Conservation (phyloP, 306 rosid genomes). For the Canavalia ensiformis region DNA sequence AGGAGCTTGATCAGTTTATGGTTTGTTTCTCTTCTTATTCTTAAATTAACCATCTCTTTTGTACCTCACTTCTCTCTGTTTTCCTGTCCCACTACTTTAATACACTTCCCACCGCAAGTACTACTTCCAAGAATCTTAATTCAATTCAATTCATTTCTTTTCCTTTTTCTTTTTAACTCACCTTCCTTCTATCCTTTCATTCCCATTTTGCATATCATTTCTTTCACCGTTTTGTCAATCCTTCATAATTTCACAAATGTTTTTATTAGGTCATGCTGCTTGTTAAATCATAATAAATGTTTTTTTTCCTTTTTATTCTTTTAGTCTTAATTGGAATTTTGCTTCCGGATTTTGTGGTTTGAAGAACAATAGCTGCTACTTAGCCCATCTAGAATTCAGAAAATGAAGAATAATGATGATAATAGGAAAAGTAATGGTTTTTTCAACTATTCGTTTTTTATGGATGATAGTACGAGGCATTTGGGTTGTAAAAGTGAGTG, state of each 20-base stretch:
- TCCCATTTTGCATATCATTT: background rate
- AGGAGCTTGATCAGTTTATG: conserved; percentile 88
- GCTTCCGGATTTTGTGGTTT: conserved; percentile 17
- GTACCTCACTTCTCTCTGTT: background rate
- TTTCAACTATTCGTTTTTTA: background rate
- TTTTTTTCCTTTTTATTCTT: background rate
- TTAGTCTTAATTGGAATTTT: background rate
- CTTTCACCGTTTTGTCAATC: background rate
- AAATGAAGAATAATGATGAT: background rate
- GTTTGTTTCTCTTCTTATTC: conserved; percentile 45
- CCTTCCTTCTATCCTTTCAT: background rate
- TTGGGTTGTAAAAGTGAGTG: conserved; percentile 3
- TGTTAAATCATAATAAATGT: background rate
- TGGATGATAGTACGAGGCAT: conserved; percentile 41
- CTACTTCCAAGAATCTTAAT: background rate
- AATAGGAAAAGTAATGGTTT: background rate
- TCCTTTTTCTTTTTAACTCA: background rate
- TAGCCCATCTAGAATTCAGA: background rate
- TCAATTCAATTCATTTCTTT: background rate
- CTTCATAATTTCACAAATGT: background rate
- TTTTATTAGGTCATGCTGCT: background rate
- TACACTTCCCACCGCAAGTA: background rate
- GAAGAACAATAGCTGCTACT: background rate
- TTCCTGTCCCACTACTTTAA: background rate
- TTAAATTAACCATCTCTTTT: background rate